Evolutionary conservation across 2,329 filamentous ascomycete species (phyloP), one percentile per base, ranked within the genome.

Genomic region (Fusarium sp.): DNA sequence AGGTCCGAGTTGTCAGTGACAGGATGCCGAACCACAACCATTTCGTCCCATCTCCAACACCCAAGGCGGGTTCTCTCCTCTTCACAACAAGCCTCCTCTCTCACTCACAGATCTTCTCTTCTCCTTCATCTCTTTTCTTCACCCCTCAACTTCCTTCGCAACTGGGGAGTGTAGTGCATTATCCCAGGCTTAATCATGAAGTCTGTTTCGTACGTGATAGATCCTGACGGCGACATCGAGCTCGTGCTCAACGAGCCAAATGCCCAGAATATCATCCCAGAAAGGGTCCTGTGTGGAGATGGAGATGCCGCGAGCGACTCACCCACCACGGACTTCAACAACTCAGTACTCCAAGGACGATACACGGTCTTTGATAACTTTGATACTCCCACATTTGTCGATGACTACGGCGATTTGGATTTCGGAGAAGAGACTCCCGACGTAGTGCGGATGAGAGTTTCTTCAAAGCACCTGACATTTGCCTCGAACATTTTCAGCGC

Each of bases 391-490:
- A 19, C 11, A 9, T 9, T 28, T 19, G 4, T 25, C 1, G 23
- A 44, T 6, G 23, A 13, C 3, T 28, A 28, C 9, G 15, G 4
- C 3, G 8, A 21, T 5, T 21, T 4, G 18, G 44, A 15, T 0
- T 28, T 30, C 3, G 5, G 0, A 5, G 44, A 49, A 52, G 30
- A 52, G 8, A 8, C 6, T 3, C 47, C 47, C 0, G 30, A 52
- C 2, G 7, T 37, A 0, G 50, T 53, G 0, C 50, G 23, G 0
- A 38, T 38, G 1, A 1, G 13, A 21, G 33, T 53, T 0, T 53
- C 50, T 1, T 53, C 50, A 28, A 53, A n/a, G 19, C 50, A 53
- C 2, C 33, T 53, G 0, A 28, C 13, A 0, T 5, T 53, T 3
- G 50, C 2, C 1, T 69, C 65, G 0, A 33, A 40, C 2, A 23